These are phyloP conservation scores for Striga hermonthica DNA, from an alignment of 305 asterid species.

Conservation along the genomic window DNA sequence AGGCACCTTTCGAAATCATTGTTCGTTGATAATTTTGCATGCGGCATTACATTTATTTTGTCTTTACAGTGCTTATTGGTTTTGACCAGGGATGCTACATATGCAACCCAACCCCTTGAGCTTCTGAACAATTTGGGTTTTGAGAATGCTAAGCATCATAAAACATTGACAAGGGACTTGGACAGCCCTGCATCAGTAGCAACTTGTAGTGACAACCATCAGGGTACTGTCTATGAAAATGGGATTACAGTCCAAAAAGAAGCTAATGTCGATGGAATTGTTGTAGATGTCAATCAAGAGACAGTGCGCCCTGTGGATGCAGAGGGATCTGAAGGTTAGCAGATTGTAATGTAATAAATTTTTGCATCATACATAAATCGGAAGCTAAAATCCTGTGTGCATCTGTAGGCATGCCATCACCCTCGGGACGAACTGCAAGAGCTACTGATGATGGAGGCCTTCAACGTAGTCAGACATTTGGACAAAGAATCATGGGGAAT, in stretches of 20 bases:
- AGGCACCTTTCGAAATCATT: background rate
- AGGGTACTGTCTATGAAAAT: constrained; percentile 45
- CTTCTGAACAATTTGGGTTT: constrained; percentile 88
- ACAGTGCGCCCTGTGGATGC: constrained; percentile 43
- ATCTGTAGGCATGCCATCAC: constrained; percentile 73
- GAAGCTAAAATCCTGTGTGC: constrained; percentile 28
- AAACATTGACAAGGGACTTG: constrained; percentile 44
- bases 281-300: constrained; percentile 51
- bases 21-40: constrained; percentile 18
- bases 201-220: constrained; percentile 39
- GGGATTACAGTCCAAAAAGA: constrained; percentile 44
- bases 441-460: constrained; percentile 53
- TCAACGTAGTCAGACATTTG: constrained; percentile 86
- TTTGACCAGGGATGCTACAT: constrained; percentile 85
- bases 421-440: constrained; percentile 62
- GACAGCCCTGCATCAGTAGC: constrained; percentile 45
- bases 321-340: constrained; percentile 83
- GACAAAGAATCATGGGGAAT: constrained; percentile 94
- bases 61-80: constrained; percentile 31
- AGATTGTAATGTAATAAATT: constrained; percentile 27
- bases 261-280: constrained; percentile 43
- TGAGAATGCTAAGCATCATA: constrained; percentile 58
- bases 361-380: constrained; percentile 25
- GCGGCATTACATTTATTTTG: constrained; percentile 26
- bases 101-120: constrained; percentile 97